These are phyloP conservation scores for Daedaleopsis sinensis DNA, from an alignment of 768 basidiomycete genomes.

Conservation along the genomic window DNA sequence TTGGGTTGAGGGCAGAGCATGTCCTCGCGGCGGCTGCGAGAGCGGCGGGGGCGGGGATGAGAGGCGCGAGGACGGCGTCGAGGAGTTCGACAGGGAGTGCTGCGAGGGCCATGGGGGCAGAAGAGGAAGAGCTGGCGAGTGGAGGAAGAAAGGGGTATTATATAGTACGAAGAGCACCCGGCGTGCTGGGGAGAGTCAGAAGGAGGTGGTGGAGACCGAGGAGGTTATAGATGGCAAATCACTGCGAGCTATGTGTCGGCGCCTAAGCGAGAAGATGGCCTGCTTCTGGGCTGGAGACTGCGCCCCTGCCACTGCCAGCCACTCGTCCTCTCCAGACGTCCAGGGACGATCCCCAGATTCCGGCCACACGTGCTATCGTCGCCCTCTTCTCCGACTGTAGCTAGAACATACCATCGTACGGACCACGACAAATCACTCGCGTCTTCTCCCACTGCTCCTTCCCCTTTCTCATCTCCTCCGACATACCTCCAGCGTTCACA, in stretches of 20 bases:
- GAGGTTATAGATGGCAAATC: neutral
- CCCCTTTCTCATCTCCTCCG: slow-evolving; percentile 8
- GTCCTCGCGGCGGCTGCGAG: slow-evolving; percentile 55
- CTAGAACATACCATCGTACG: slow-evolving; percentile 1
- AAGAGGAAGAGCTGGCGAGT: slow-evolving; percentile 1
- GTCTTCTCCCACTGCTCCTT: slow-evolving; percentile 6
- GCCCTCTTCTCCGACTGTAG: slow-evolving; percentile 4
- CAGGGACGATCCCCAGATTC: slow-evolving; percentile 13
- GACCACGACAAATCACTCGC: neutral
- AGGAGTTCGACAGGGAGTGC: slow-evolving; percentile 65
- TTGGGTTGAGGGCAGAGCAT: slow-evolving; percentile 42
- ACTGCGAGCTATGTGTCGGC: neutral
- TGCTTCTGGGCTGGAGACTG: neutral
- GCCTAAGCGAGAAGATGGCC: neutral
- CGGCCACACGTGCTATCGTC: slow-evolving; percentile 10
- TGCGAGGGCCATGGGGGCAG: slow-evolving; percentile 45
- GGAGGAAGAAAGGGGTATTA: slow-evolving; percentile 8
- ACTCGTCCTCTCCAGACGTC: slow-evolving; percentile 1
- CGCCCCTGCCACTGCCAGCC: neutral
- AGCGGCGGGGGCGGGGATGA: slow-evolving; percentile 30
- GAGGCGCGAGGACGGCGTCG: slow-evolving; percentile 48
- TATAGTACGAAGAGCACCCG: slow-evolving; percentile 1
- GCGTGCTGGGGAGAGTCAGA: neutral
- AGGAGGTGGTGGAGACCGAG: neutral
- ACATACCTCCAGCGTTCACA: slow-evolving; percentile 4